Evolutionary conservation across 164 flowering plant species (phyloP).

Genomic region (Echeveria elegans): DNA sequence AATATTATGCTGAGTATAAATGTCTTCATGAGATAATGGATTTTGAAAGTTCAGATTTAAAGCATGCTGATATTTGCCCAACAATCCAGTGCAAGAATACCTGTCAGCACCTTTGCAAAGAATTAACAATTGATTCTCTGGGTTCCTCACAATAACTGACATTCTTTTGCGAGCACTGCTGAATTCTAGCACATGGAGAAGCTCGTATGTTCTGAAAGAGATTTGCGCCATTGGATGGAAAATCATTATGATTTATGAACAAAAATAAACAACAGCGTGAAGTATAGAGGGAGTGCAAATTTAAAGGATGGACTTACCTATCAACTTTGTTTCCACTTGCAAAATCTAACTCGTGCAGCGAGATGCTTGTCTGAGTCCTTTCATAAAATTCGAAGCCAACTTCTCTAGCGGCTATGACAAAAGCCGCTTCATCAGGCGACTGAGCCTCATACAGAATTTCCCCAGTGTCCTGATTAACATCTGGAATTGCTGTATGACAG

Average conservation of each 20-base stretch:
- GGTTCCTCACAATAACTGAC: conserved; percentile 72
- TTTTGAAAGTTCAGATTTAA: neutral
- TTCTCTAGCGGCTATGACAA: conserved; percentile 71
- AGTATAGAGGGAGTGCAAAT: neutral
- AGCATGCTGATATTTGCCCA: neutral
- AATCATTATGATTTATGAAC: neutral
- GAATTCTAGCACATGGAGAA: conserved; percentile 77
- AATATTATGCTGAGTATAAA: conserved; percentile 61
- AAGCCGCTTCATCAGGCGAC: conserved; percentile 93
- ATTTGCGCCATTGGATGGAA: conserved; percentile 4
- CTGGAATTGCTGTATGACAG: conserved; percentile 83
- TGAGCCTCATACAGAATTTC: conserved; percentile 75
- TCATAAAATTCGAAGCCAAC: conserved; percentile 71
- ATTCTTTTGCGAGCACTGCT: conserved; percentile 79
- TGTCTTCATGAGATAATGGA: neutral
- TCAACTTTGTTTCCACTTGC: conserved; percentile 31
- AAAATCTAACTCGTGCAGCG: conserved; percentile 52
- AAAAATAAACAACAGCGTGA: neutral
- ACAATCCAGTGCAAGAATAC: conserved; percentile 23
- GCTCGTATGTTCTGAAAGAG: conserved; percentile 51
- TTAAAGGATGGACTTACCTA: conserved; percentile 30
- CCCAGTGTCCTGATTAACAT: conserved; percentile 30
- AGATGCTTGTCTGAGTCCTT: conserved; percentile 65
- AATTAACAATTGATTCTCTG: conserved; percentile 51
- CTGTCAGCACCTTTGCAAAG: conserved; percentile 94